Evolutionary conservation across 495 filamentous ascomycete genomes (phyloP), one percentile per base, ranked within the genome.

Genomic region (Penicillium cataractarum): DNA sequence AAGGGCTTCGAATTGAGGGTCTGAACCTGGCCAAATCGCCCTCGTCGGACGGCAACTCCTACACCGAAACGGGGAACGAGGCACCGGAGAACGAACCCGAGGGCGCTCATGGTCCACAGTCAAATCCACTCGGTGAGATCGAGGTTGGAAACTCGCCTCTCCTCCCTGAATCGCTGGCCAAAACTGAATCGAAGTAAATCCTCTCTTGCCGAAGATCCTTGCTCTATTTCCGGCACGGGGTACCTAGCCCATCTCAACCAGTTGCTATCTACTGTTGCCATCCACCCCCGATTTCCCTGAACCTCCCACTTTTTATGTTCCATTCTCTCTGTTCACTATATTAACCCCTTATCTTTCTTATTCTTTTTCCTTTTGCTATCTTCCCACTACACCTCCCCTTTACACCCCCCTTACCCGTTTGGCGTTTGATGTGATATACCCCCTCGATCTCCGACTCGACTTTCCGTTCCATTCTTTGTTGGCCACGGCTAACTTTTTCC

Each of bases 341-440:
- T 44, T 48, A 17, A 52, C 56, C 31, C 55, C 50, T 56, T 24
- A 27, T 60, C 46, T 59, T 53, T 58, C 57, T 40, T 65, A 29
- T 31, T 54, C 58, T 58, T 59, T n/a, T n/a, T 31, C 51, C 58
- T 58, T 54, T 67, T 21, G 55, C 62, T 55, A 55, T 66, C 48
- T 56, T 39, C 33, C 7, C 29, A 57, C 32, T 29, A 29, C 61
- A 44, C 50, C 61, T 29, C 66, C 66, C 60, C 39, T 67, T 66
- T 52, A 9, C 29, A 52, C 26, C 6, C 63, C 63, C 61, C 51
- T n/a, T 54, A 33, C 61, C 48, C 57, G 58, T 56, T 64, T 69
- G 78, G 76, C 76, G 76, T 80, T 80, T 69, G 60, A 76, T 78
- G 74, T 77, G 78, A 80, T 80, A 80, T 80, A 80, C 78, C 78